Conservation (phyloP, 768 basidiomycete genomes). For the Megacollybia marginata region DNA sequence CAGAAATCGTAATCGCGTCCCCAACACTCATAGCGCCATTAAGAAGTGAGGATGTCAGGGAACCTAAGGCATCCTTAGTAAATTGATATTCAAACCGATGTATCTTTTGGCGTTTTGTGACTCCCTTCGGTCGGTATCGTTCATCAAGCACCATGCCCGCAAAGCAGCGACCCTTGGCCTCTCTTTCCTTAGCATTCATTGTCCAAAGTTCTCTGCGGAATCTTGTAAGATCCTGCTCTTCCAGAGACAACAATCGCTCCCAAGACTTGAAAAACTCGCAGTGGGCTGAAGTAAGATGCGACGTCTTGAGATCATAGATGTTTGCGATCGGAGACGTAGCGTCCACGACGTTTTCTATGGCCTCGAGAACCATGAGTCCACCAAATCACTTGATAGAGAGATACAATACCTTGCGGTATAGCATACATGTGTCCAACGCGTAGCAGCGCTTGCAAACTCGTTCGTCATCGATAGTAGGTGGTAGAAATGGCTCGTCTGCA, state of each 20-base stretch:
- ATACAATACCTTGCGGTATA: slow-evolving; percentile 75
- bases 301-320: slow-evolving; percentile 71
- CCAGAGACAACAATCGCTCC: slow-evolving; percentile 77
- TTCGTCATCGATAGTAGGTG: slow-evolving; percentile 80
- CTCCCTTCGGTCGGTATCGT: slow-evolving; percentile 22
- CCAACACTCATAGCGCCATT: slow-evolving; percentile 73
- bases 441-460: slow-evolving; percentile 77
- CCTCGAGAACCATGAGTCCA: slow-evolving; percentile 29
- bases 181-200: slow-evolving; percentile 72
- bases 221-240: slow-evolving; percentile 80
- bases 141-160: slow-evolving; percentile 64
- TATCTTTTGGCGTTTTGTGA: slow-evolving; percentile 36
- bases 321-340: slow-evolving; percentile 48
- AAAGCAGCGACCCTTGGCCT: slow-evolving; percentile 80
- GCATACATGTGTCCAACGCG: slow-evolving; percentile 80
- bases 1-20: slow-evolving; percentile 82
- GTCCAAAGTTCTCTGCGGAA: slow-evolving; percentile 95
- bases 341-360: slow-evolving; percentile 60
- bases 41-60: slow-evolving; percentile 39
- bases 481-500: slow-evolving; percentile 55
- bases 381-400: background rate
- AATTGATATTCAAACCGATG: slow-evolving; percentile 81
- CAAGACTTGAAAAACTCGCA: slow-evolving; percentile 81
- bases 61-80: slow-evolving; percentile 21
- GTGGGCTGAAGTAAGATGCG: slow-evolving; percentile 65